phyloP scores from a whole-genome alignment of 331 rosid species.

The Arachis monticola region DNA sequence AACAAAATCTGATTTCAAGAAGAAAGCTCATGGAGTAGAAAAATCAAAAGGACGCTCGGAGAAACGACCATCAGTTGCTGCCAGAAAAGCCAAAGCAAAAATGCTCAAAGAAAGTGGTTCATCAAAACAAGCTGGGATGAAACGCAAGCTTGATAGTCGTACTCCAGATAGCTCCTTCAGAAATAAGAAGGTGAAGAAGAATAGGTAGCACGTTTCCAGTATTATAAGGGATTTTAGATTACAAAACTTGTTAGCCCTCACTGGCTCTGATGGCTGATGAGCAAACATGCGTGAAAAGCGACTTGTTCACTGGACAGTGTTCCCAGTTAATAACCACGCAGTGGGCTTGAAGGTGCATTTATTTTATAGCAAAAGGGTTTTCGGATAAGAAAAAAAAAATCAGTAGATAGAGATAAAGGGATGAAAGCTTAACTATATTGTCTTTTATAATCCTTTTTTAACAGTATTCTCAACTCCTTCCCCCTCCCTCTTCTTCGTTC shows the following conservation, averaged over 20 bases:
- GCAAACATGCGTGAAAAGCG: conserved; percentile 17
- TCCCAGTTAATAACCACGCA: background rate
- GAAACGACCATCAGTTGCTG: conserved; percentile 90
- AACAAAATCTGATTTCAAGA: conserved; percentile 62
- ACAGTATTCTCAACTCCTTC: background rate
- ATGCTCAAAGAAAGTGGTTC: conserved; percentile 41
- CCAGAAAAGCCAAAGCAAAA: conserved; percentile 63
- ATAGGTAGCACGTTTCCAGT: conserved; percentile 47
- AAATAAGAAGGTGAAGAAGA: conserved; percentile 61
- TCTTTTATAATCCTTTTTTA: background rate
- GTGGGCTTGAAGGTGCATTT: background rate
- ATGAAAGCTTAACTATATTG: background rate
- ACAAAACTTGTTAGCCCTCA: conserved; percentile 7
- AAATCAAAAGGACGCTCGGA: conserved; percentile 51
- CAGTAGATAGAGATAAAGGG: background rate
- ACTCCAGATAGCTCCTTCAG: conserved; percentile 69
- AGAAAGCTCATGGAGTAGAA: conserved; percentile 52
- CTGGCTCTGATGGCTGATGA: background rate
- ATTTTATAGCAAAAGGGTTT: background rate
- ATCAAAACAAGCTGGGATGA: conserved; percentile 62
- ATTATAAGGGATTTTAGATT: background rate
- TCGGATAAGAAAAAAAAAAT: background rate
- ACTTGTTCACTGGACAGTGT: background rate
- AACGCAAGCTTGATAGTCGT: conserved; percentile 82
- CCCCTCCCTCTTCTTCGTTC: background rate